A percentile compares a stretch with the other conserved stretches of the same genome.
These are phyloP conservation scores for Coemansia sp. DNA, from an alignment of 192 early-diverging fungal species.

Conservation along the genomic window DNA sequence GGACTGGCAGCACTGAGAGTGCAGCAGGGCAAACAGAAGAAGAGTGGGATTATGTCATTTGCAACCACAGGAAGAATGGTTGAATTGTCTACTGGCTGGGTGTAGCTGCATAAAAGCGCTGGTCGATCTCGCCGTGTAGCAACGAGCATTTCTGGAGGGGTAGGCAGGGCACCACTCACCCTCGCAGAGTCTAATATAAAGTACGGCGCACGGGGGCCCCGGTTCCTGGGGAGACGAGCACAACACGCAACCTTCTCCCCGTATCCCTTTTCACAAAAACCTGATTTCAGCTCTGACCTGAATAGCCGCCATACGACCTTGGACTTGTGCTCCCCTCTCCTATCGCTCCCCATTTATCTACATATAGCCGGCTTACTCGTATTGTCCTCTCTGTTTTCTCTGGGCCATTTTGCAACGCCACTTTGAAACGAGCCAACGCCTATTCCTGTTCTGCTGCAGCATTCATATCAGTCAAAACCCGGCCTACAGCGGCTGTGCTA, in stretches of 20 bases:
- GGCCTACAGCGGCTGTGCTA: neutral
- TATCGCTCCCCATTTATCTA: neutral
- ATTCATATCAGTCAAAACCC: neutral
- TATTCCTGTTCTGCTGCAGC: neutral
- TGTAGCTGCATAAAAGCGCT: neutral
- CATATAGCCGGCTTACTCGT: neutral
- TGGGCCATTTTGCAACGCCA: neutral
- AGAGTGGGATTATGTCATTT: constrained; percentile 32
- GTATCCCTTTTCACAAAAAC: neutral
- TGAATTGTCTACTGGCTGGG: neutral
- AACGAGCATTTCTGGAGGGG: neutral
- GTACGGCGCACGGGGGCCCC: neutral
- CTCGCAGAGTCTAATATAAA: constrained; percentile 5
- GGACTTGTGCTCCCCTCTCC: neutral
- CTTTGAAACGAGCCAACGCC: neutral
- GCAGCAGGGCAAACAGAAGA: neutral
- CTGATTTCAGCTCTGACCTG: neutral
- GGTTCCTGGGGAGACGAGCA: neutral
- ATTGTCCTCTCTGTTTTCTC: neutral
- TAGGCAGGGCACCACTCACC: neutral
- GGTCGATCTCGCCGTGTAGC: neutral
- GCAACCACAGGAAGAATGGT: neutral
- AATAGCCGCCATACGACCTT: neutral
- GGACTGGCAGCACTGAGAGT: neutral
- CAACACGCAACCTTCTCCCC: neutral